Percentiles rank a stretch among this genome's conserved stretches.
phyloP scores from a whole-genome alignment of 2,329 filamentous ascomycete species.

The Aspergillus felis region DNA sequence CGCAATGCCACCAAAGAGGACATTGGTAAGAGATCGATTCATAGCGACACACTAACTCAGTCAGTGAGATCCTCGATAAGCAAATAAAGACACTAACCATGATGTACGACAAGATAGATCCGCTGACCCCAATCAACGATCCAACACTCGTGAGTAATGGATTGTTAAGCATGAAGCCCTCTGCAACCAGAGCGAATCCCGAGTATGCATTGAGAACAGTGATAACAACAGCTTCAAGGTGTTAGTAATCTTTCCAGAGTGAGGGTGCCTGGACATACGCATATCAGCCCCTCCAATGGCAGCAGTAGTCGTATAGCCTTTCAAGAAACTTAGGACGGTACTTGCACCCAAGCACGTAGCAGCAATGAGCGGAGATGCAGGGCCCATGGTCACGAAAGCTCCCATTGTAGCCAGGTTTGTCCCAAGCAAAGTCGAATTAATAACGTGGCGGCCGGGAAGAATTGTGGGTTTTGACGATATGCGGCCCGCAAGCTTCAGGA shows the following conservation, averaged over 20 bases:
- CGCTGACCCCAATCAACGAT: conserved; percentile 81
- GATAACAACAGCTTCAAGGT: conserved; percentile 66
- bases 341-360: conserved; percentile 74
- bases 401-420: conserved; percentile 80
- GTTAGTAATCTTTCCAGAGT: conserved; percentile 17
- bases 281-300: conserved; percentile 93
- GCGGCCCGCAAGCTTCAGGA: conserved; percentile 76
- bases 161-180: conserved; percentile 89
- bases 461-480: conserved; percentile 75
- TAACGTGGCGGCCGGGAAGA: conserved; percentile 68
- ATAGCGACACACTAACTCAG: conserved; percentile 67
- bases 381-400: conserved; percentile 75
- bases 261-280: conserved; percentile 47
- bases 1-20: conserved; percentile 78
- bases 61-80: not conserved
- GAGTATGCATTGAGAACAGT: conserved; percentile 89
- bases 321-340: conserved; percentile 72
- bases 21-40: conserved; percentile 86
- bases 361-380: conserved; percentile 72
- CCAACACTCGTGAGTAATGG: conserved; percentile 80
- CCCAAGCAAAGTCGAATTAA: conserved; percentile 72
- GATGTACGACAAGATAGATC: conserved; percentile 84
- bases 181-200: conserved; percentile 83
- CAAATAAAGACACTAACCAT: conserved; percentile 38
- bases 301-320: conserved; percentile 82